phyloP scores from a whole-genome alignment of 768 basidiomycete species.

The Rhodosporidiobolus odoratus region DNA sequence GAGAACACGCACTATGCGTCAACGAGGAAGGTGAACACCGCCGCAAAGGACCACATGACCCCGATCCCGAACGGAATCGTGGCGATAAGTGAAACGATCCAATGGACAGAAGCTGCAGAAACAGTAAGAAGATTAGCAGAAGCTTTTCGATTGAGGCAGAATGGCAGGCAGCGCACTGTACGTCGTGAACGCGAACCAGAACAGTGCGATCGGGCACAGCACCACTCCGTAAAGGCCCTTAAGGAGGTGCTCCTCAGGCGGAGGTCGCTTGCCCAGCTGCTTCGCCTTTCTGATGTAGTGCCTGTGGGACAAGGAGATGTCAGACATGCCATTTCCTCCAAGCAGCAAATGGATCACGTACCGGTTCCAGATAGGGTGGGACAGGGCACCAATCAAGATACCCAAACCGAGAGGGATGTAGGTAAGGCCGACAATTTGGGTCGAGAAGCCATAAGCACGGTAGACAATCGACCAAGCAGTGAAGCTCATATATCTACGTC shows the following conservation, averaged over 20 bases:
- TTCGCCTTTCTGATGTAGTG: slow-evolving; percentile 11
- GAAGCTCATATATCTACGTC: slow-evolving; percentile 45
- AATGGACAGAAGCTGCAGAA: slow-evolving; percentile 47
- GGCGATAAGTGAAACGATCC: slow-evolving; percentile 51
- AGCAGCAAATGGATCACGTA: background rate
- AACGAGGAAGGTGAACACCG: slow-evolving; percentile 56
- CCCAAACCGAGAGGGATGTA: slow-evolving; percentile 44
- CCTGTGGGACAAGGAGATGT: background rate
- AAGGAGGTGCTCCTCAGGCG: slow-evolving; percentile 37
- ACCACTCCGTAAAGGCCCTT: slow-evolving; percentile 31
- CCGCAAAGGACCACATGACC: slow-evolving; percentile 50
- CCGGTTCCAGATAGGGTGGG: slow-evolving; percentile 44
- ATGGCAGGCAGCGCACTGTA: slow-evolving; percentile 41
- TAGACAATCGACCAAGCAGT: slow-evolving; percentile 46
- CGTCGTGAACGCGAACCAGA: slow-evolving; percentile 58
- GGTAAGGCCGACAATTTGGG: slow-evolving; percentile 12
- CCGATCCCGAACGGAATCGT: slow-evolving; percentile 51
- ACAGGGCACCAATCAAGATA: slow-evolving; percentile 41
- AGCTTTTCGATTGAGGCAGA: background rate
- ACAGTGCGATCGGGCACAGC: slow-evolving; percentile 39
- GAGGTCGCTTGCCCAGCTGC: slow-evolving; percentile 26
- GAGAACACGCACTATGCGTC: slow-evolving; percentile 47
- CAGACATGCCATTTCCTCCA: background rate
- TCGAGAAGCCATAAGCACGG: slow-evolving; percentile 46
- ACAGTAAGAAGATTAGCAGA: background rate